Evolutionary conservation across 2,329 filamentous ascomycete genomes (phyloP), one percentile per base, ranked within the genome.

Genomic region (Sporothrix protearum): DNA sequence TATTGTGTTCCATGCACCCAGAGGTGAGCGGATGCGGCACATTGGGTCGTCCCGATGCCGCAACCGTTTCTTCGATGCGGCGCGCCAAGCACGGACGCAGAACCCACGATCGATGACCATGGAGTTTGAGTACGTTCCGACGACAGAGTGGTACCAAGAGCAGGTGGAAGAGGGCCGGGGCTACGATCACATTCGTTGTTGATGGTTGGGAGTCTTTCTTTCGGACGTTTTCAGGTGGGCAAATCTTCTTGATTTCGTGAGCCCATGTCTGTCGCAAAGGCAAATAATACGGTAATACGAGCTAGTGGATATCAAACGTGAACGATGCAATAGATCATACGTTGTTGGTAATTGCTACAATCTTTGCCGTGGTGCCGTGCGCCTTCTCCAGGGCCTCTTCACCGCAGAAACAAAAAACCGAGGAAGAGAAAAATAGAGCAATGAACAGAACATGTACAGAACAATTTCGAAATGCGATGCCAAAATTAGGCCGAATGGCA

Each of bases 121-220:
- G 76, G 10, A 64, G 33, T 87, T 82, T 75, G 76, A 76, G 19
- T 88, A 84, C 74, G 76, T 76, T 55, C 81, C 84, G 9, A 88
- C 87, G 1, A 72, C 79, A 72, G 78, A 83, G 4, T 89, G 87
- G 87, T 89, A 88, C 73, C 74, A 75, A 3, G 79, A 83, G 49
- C 84, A 86, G 73, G 75, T 79, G 30, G 76, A 76, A 0, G 84
- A 85, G 75, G 85, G 84, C 1, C 81, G 85, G 25, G 83, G 81
- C 0, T 86, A 81, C 70, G 82, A 83, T 68, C 85, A 88, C 73
- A 78, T 89, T 3, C 75, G 78, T 4, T 4, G 82, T 88, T 5
- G 78, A 78, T 42, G 71, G 77, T 2, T 88, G 83, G 81, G 78
- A 83, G 42, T 75, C 70, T 7, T 78, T 86, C 9, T 82, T 84